Percentiles rank a stretch among this genome's conserved stretches.
These are phyloP conservation scores for Rhododendron simsii DNA, from an alignment of 148 eudicot species.

Conservation along the genomic window DNA sequence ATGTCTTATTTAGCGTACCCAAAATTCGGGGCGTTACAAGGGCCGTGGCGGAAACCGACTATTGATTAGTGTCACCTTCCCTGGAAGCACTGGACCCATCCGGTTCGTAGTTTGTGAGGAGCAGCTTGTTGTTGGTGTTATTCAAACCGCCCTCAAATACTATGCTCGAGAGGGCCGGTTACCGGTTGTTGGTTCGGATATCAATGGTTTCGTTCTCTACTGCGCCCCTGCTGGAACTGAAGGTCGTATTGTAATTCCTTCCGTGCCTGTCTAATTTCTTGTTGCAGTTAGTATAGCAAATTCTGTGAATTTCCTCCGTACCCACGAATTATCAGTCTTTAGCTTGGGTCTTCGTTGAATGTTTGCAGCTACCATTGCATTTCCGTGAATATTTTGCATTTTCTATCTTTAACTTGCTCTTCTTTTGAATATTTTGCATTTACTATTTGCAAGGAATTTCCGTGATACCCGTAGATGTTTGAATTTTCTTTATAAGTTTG, in stretches of 20 bases:
- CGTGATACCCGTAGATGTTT: no score
- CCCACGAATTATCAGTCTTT: not conserved
- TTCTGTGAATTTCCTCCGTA: not conserved
- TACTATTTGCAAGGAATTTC: no score
- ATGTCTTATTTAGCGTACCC: no score
- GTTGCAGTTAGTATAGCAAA: no score
- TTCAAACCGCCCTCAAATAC: slow-evolving; percentile 24
- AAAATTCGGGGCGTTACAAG: no score
- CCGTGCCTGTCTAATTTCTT: no score
- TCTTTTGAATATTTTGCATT: no score
- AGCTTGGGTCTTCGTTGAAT: no score
- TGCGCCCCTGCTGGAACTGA: slow-evolving; percentile 30
- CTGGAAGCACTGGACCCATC: slow-evolving; percentile 52
- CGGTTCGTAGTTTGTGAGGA: slow-evolving; percentile 37
- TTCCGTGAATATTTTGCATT: no score
- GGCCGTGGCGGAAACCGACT: slow-evolving; percentile 19
- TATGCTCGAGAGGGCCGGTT: slow-evolving; percentile 50
- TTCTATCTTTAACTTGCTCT: no score
- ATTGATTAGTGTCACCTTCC: slow-evolving; percentile 29
- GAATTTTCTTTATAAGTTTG: no score
- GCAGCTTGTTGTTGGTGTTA: slow-evolving; percentile 24
- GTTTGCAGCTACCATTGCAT: no score
- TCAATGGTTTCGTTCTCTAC: slow-evolving; percentile 30
- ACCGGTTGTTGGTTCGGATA: slow-evolving; percentile 36
- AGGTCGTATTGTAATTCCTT: slow-evolving; percentile 10